Evolutionary conservation across 2,329 filamentous ascomycete genomes (phyloP), one percentile per base, ranked within the genome.

Genomic region (Zymoseptoria brevis): DNA sequence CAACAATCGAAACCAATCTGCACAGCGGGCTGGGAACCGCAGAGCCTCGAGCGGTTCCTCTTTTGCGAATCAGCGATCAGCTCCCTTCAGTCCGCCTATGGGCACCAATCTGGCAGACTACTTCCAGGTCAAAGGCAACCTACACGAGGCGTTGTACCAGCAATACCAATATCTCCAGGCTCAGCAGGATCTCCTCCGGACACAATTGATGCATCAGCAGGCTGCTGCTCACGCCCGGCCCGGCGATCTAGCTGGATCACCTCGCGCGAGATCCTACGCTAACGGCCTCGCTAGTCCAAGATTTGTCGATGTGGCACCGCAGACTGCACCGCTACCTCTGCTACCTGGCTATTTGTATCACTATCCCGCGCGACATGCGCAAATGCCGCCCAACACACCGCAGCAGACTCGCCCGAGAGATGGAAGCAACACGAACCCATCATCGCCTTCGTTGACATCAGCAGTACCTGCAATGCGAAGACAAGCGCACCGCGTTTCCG

Each of bases 11-110:
- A 76, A 76, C 53, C 76, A 75, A 60, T 75, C 78, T 16, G 74
- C 76, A 56, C 75, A 79, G 54, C 77, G 81, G 56, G 76, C 76
- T 50, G 77, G 77, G 54, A 72, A 77, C 60, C 77, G 83, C 61
- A 78, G 83, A 66, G 77, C 83, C 16, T 86, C 83, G 2, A 84
- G 82, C 69, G 80, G 81, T 30, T 78, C 80, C 4, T 78, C 77
- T 4, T 79, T 75, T 62, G 71, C 71, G 51, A 73, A 74, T 71
- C 35, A 45, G 35, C 35, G 71, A 64, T 7, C 75, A 71, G 45
- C 68, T 19, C 66, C 64, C 50, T 66, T 77, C 56, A 79, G 77
- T 61, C 77, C 77, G 35, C 76, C 76, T 2, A 71, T 77, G 13
- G 68, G 69, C 7, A 67, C 69, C 35, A 66, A 71, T 56, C 71